Conservation (phyloP, 2,329 filamentous ascomycete genomes). For the Trichoderma oligosporum region DNA sequence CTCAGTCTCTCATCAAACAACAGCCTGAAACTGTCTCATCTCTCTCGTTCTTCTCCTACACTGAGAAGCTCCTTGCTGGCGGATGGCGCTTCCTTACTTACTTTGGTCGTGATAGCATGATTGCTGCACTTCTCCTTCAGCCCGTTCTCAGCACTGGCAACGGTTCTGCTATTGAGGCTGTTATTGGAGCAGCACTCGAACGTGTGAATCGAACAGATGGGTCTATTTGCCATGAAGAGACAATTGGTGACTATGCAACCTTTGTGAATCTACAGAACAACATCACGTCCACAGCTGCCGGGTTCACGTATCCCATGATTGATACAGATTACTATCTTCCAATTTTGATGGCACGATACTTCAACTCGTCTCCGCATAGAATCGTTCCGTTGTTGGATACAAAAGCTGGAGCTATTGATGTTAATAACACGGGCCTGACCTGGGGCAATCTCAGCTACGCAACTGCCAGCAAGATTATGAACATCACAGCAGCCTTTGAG, state of each 20-base stretch:
- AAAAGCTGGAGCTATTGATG: conserved; percentile 43
- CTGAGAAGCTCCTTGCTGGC: conserved; percentile 58
- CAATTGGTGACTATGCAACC: conserved; percentile 62
- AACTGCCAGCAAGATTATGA: conserved; percentile 57
- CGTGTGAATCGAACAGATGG: conserved; percentile 58
- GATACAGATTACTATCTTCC: conserved; percentile 61
- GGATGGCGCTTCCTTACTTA: conserved; percentile 65
- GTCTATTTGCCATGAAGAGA: conserved; percentile 61
- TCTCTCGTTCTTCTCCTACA: conserved; percentile 61
- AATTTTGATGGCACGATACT: conserved; percentile 56
- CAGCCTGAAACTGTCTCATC: conserved; percentile 47
- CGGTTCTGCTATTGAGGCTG: conserved; percentile 56
- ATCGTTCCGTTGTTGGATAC: conserved; percentile 11
- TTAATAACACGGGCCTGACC: conserved; percentile 48
- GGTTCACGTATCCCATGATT: conserved; percentile 59
- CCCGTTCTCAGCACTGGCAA: conserved; percentile 44
- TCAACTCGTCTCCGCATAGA: conserved; percentile 34
- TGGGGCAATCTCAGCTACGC: conserved; percentile 50
- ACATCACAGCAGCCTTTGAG: conserved; percentile 51
- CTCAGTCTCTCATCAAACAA: conserved; percentile 43
- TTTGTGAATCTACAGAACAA: conserved; percentile 54
- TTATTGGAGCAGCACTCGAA: conserved; percentile 58
- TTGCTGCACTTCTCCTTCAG: conserved; percentile 55
- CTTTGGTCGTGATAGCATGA: conserved; percentile 63
- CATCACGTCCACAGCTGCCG: conserved; percentile 48